These are phyloP conservation scores for Funneliformis geosporum DNA, from an alignment of 192 early-diverging fungal genomes.

Conservation along the genomic window DNA sequence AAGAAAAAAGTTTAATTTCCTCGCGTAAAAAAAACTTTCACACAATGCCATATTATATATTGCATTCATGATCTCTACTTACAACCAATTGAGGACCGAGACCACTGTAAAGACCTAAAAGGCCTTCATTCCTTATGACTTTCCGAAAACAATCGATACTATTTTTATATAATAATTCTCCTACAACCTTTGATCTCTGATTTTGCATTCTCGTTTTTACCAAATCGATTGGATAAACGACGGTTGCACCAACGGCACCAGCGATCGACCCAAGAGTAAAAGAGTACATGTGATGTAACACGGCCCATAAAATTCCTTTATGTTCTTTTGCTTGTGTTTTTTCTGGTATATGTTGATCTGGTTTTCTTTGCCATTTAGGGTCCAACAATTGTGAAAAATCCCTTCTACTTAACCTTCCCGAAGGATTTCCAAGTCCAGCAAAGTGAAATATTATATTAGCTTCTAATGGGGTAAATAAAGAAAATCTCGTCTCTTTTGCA, in stretches of 20 bases:
- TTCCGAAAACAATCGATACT: constrained; percentile 95
- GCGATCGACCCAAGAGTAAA: constrained; percentile 84
- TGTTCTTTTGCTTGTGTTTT: constrained; percentile 34
- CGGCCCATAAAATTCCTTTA: constrained; percentile 42
- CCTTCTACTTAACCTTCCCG: constrained; percentile 46
- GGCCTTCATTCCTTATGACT: constrained; percentile 89
- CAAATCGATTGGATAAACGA: constrained; percentile 96
- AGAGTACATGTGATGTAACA: constrained; percentile 42
- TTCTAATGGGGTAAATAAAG: constrained; percentile 72
- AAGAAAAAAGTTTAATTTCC: too few relatives aligned
- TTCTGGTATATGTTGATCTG: constrained; percentile 18
- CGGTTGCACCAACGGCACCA: constrained; percentile 91
- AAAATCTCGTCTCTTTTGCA: constrained; percentile 56
- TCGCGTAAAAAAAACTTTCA: not conserved
- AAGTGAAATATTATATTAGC: constrained; percentile 72
- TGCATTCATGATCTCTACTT: constrained; percentile 30
- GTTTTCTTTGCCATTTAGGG: constrained; percentile 51
- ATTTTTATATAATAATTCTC: constrained; percentile 93
- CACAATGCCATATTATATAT: not conserved
- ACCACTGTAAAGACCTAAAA: constrained; percentile 88
- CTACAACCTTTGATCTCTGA: constrained; percentile 87
- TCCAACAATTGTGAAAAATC: constrained; percentile 59
- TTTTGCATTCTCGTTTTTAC: constrained; percentile 99
- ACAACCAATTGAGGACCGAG: constrained; percentile 88
- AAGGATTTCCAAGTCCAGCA: constrained; percentile 54